A percentile compares a stretch with the other conserved stretches of the same genome.
These are phyloP conservation scores for Candida krabiensis DNA, from an alignment of 805 yeast species.

Conservation along the genomic window DNA sequence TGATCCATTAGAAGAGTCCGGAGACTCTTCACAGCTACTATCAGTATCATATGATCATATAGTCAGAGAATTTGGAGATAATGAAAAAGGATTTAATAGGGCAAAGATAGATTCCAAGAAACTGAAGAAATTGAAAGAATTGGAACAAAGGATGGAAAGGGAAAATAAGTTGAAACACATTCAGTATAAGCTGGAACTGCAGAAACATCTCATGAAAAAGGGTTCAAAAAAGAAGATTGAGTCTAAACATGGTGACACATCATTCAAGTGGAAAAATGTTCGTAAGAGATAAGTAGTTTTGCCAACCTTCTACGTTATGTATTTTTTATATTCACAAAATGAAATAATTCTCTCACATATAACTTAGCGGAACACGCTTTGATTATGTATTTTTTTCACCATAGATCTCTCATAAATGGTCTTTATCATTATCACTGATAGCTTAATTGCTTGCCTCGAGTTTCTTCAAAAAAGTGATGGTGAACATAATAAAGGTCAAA, in stretches of 20 bases:
- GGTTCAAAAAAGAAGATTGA: constrained; percentile 81
- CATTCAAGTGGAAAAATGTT: constrained; percentile 83
- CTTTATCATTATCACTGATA: too few relatives aligned
- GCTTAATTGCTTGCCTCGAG: too few relatives aligned
- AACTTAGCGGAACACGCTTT: too few relatives aligned
- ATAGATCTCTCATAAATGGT: too few relatives aligned
- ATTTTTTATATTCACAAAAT: constrained; percentile 5
- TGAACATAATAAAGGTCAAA: too few relatives aligned
- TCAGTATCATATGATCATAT: constrained; percentile 13
- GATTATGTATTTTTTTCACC: too few relatives aligned
- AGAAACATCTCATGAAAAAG: constrained; percentile 85
- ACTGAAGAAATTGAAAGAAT: constrained; percentile 55
- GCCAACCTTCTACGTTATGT: too few relatives aligned
- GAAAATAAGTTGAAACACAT: constrained; percentile 66
- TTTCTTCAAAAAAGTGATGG: too few relatives aligned
- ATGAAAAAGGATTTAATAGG: constrained; percentile 21
- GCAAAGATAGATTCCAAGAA: constrained; percentile 46
- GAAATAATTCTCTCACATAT: too few relatives aligned
- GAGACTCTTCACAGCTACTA: constrained; percentile 27
- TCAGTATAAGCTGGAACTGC: constrained; percentile 70
- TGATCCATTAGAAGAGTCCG: constrained; percentile 32
- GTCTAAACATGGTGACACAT: constrained; percentile 63
- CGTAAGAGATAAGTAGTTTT: constrained; percentile 49
- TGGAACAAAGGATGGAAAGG: constrained; percentile 68
- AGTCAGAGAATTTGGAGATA: constrained; percentile 26